Percentiles rank a stretch among this genome's conserved stretches.
phyloP scores from a whole-genome alignment of 176 grass and related monocot genomes.

The Cymbopogon citratus region DNA sequence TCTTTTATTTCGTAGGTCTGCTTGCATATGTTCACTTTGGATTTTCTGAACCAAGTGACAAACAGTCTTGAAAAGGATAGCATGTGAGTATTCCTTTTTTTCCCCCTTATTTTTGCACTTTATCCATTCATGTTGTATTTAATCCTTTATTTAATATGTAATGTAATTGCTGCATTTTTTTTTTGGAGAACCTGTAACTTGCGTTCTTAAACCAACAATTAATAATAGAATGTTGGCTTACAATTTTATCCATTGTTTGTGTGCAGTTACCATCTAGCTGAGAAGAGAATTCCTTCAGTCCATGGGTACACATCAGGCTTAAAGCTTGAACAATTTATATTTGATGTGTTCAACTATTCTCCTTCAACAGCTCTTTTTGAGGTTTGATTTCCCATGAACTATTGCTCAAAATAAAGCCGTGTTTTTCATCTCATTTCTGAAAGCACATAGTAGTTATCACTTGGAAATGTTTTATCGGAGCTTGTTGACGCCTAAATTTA shows the following conservation, averaged over 20 bases:
- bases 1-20: slow-evolving; percentile 52
- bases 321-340: slow-evolving; percentile 94
- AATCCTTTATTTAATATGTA: not conserved
- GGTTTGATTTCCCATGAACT: slow-evolving; percentile 33
- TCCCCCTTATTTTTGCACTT: not conserved
- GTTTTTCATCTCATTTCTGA: not conserved
- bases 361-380: slow-evolving; percentile 81
- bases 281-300: slow-evolving; percentile 89
- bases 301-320: slow-evolving; percentile 68
- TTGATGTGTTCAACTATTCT: slow-evolving; percentile 80
- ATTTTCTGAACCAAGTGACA: slow-evolving; percentile 90
- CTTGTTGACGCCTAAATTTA: slow-evolving; percentile 3
- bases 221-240: not conserved
- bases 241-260: slow-evolving; percentile 17
- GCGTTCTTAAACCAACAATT: not conserved
- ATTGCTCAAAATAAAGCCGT: not conserved
- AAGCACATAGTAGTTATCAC: not conserved
- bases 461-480: not conserved
- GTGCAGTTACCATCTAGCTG: slow-evolving; percentile 72
- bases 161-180: slow-evolving; percentile 1
- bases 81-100: slow-evolving; percentile 58
- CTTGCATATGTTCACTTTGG: slow-evolving; percentile 88
- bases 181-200: not conserved
- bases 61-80: slow-evolving; percentile 88
- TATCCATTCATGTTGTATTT: slow-evolving; percentile 22